Conservation (phyloP, 495 filamentous ascomycete species). For the Annulohypoxylon moriforme region DNA sequence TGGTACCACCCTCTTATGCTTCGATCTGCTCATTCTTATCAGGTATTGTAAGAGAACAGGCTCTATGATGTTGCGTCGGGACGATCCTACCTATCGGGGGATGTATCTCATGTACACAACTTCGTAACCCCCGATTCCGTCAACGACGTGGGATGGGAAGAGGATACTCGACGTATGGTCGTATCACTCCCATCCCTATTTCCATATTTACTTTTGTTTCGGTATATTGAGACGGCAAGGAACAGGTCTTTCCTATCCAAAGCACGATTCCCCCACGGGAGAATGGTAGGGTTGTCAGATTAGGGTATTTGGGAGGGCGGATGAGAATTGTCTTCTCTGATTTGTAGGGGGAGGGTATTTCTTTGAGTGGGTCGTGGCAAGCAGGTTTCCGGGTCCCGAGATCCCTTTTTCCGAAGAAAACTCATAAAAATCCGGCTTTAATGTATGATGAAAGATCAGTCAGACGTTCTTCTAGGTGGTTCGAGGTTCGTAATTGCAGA, state of each 20-base stretch:
- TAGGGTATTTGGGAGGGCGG: constrained; percentile 16
- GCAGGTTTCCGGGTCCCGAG: constrained; percentile 13
- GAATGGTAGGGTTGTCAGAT: constrained; percentile 36
- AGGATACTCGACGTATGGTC: neutral
- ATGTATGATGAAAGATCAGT: constrained; percentile 1
- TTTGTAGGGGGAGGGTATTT: constrained; percentile 14
- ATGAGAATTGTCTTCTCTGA: constrained; percentile 17
- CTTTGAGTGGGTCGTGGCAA: constrained; percentile 15
- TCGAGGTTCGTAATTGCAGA: constrained; percentile 5
- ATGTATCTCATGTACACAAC: neutral
- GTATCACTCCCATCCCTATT: constrained; percentile 13
- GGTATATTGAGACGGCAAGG: constrained; percentile 39
- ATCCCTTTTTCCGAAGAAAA: constrained; percentile 4
- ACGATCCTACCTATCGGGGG: neutral
- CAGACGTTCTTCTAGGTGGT: constrained; percentile 4
- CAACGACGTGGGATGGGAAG: constrained; percentile 14
- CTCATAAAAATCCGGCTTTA: constrained; percentile 8
- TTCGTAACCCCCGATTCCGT: constrained; percentile 11
- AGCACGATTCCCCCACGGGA: constrained; percentile 45
- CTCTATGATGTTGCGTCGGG: constrained; percentile 16
- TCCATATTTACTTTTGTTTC: constrained; percentile 22
- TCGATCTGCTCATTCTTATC: constrained; percentile 39
- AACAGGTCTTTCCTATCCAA: constrained; percentile 30
- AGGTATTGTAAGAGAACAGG: constrained; percentile 41
- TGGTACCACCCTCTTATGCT: constrained; percentile 20